Evolutionary conservation across 2,329 filamentous ascomycete genomes (phyloP), one percentile per base, ranked within the genome.

Genomic region (Trichophyton schoenleinii): DNA sequence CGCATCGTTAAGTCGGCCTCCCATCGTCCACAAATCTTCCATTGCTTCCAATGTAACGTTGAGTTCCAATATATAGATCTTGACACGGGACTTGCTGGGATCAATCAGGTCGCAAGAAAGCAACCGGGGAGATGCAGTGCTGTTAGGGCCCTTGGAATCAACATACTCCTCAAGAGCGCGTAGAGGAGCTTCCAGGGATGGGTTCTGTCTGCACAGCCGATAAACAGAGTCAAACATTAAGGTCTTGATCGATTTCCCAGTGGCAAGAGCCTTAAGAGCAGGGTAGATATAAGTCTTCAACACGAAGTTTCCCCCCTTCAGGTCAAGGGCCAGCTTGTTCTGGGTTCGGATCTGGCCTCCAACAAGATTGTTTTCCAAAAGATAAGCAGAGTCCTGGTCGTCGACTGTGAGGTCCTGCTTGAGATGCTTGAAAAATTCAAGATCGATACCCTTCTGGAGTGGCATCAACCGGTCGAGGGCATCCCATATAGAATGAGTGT

Each of bases 211-310:
- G n/a, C 52, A 59, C 52, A 58, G 18, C 1, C 60, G 57, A 28
- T 46, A 25, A 13, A 64, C 31, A 1, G 60, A 60, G n/a, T 62
- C 60, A 7, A 31, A 28, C 15, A 64, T 38, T 7, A 64, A 22
- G 0, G 59, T 22, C 49, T 15, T 42, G 18, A 61, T 52, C 5
- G 62, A 42, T 18, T 57, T 62, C 18, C 58, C 60, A 7, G 60
- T 65, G 20, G 62, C 57, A 4, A 58, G 22, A 1, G 62, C 59
- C 44, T 68, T 68, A 2, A 67, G 48, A 8, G 34, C 42, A 0
- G 67, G 67, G 22, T 65, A 66, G 4, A 66, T 57, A 31, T 68
- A 68, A 15, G 66, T 58, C 48, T 68, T 68, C 41, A 64, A 60
- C 7, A 66, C 48, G 3, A 61, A 60, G 1, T 58, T 60, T 7